Conservation (phyloP, 1,284 basidiomycete species). For the Fomitopsis schrenkii region DNA sequence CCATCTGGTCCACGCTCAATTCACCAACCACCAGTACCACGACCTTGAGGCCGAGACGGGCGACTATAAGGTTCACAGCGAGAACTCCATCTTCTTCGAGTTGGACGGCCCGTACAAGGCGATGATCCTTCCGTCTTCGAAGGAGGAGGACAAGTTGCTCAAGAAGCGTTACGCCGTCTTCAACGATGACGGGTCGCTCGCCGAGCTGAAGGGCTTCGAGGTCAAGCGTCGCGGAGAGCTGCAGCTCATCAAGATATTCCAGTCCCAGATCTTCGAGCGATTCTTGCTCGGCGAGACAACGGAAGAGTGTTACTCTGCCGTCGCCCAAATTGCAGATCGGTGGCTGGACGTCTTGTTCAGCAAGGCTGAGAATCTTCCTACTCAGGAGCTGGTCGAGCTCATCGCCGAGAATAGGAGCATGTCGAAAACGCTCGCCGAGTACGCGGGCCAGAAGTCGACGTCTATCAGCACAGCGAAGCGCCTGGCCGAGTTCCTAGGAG, state of each 20-base stretch:
- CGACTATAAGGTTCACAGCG: conserved; percentile 84
- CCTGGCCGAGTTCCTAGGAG: conserved; percentile 95
- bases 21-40: conserved; percentile 99
- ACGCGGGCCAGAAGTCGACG: conserved; percentile 95
- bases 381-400: conserved; percentile 94
- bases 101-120: conserved; percentile 98
- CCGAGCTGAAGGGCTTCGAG: conserved; percentile 98
- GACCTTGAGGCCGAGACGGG: conserved; percentile 84
- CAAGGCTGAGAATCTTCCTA: conserved; percentile 79
- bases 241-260: conserved; percentile 99
- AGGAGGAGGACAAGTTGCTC: conserved; percentile 98
- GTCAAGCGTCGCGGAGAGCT: conserved; percentile 98
- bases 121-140: conserved; percentile 99
- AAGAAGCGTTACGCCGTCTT: conserved; percentile 99
- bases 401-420: conserved; percentile 99
- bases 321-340: conserved; percentile 92
- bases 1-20: conserved; percentile 92
- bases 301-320: conserved; percentile 93
- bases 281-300: conserved; percentile 92
- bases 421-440: conserved; percentile 96
- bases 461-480: conserved; percentile 96
- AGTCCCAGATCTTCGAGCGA: conserved; percentile 97
- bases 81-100: conserved; percentile 99
- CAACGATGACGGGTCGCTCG: conserved; percentile 95
- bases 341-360: conserved; percentile 97